Base-by-base conservation (phyloP, 768 basidiomycete species). In the Lepiota brunneoincarnata region DNA sequence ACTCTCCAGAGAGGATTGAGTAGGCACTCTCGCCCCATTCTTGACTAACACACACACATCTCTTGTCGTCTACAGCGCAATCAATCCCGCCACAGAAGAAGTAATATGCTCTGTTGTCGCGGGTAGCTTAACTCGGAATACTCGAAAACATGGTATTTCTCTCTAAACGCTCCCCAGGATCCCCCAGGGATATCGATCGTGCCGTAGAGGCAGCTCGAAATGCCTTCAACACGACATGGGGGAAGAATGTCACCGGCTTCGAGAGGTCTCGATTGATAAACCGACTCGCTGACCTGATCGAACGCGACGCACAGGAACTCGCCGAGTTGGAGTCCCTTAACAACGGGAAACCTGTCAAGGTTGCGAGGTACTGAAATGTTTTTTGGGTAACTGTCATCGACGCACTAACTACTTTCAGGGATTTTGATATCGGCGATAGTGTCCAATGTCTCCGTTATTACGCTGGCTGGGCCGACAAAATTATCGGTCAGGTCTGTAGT, bases 391-490 rank as follows among this genome's bases (percentile, higher is more conserved):
- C 24, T 21, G 44, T 41, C 46, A 28, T 44, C 12, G 45, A 35
- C 35, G 14, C 41, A 12, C 35, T 31, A 31, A 54, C 58, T 39
- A 24, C 21, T 54, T 45, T 0, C 58, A 91, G 90, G 66, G 89
- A 91, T 65, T 85, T 81, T 57, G 91, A 93, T 66, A 87, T 93
- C 37, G 84, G 82, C 37, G 91, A 93, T 64, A 86, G 75, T 56
- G 72, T 92, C 17, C 83, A 83, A 60, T 91, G 89, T 64, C 70
- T 93, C 48, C 79, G 91, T 46, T 97, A 98, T 72, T 97, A 94
- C 65, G 95, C 93, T 36, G 95, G 95, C 20, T 95, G 90, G 89
- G 91, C 92, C 7, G 95, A 98, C 74, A 98, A 98, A 73, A 86
- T 97, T 47, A 72, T 78, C 21, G 96, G 97, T 18, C 84, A 95